A percentile compares a stretch with the other conserved stretches of the same genome.
phyloP scores from a whole-genome alignment of 2,329 filamentous ascomycete genomes.

The Fusarium siculi region DNA sequence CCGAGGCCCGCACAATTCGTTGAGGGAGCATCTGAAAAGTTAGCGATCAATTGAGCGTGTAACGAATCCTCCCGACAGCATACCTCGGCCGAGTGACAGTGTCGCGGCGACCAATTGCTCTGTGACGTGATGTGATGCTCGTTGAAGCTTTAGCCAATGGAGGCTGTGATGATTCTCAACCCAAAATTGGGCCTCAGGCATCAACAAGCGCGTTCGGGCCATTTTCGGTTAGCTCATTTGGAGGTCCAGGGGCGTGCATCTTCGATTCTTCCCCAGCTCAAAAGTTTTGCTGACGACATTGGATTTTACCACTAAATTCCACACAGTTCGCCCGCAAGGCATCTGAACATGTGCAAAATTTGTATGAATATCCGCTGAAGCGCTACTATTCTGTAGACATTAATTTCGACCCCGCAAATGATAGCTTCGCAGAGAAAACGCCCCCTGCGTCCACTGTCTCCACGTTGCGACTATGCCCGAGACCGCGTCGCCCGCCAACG shows the following conservation, averaged over 20 bases:
- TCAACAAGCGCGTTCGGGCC: conserved; percentile 36
- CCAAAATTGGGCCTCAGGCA: conserved; percentile 50
- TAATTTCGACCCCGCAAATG: conserved; percentile 68
- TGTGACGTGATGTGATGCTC: conserved; percentile 46
- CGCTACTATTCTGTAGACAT: conserved; percentile 63
- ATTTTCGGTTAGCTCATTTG: conserved; percentile 43
- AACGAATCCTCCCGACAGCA: background rate
- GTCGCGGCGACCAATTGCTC: conserved; percentile 52
- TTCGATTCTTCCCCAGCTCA: conserved; percentile 47
- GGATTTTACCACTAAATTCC: conserved; percentile 56
- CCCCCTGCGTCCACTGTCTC: conserved; percentile 56
- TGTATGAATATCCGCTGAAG: conserved; percentile 57
- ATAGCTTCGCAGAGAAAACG: conserved; percentile 65
- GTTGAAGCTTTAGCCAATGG: conserved; percentile 46
- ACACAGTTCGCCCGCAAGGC: conserved; percentile 58
- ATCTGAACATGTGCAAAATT: conserved; percentile 67
- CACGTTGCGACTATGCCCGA: conserved; percentile 65
- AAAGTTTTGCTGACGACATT: conserved; percentile 64
- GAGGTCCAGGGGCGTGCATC: conserved; percentile 40
- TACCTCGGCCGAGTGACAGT: conserved; percentile 49
- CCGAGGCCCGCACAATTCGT: conserved; percentile 65
- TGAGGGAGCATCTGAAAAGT: conserved; percentile 67
- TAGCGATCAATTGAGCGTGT: conserved; percentile 29
- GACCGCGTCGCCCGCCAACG: conserved; percentile 66
- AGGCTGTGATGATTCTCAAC: conserved; percentile 48